Evolutionary conservation across 2,329 filamentous ascomycete genomes (phyloP), one percentile per base, ranked within the genome.

Genomic region (Paecilomyces sp.): DNA sequence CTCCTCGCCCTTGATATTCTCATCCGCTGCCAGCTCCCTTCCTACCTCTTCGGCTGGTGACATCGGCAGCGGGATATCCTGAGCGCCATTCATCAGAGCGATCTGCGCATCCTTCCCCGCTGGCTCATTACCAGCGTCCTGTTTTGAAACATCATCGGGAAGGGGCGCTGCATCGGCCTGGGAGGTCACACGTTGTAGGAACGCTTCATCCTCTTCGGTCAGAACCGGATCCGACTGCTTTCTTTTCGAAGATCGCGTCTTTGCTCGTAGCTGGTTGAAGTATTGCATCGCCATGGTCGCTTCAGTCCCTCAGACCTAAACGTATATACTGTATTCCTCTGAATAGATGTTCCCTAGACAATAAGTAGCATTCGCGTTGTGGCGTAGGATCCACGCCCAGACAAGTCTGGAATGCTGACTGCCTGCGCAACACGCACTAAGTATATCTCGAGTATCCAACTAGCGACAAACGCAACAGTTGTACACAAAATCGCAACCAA

Each of bases 131-230:
- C 66, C 65, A 2, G 59, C 57, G 5, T 58, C 18, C 3, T 58
- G 22, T 2, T 55, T 30, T 1, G 30, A 18, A 3, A 60, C 41
- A 2, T 22, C 57, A 25, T 72, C 65, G 7, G 73, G 74, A 9
- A 71, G 65, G 24, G 75, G 70, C 3, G n/a, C 41, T 18, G n/a
- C 41, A 47, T 47, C 41, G 18, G n/a, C 8, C 36, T 79, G 76
- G 7, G 79, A 76, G 2, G 79, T 80, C 33, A 85, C 79, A 34
- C 74, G 74, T 58, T 78, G 75, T 34, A 87, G 71, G 64, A 86
- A 87, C 57, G 78, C 75, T 64, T 86, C 82, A 62, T 87, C 85
- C 66, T 85, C 84, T n/a, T 83, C 78, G 18, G 82, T 84, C n/a
- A 87, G 69, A 2, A 87, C 79, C 68, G 66, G 79, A 55, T 68